Conservation (phyloP, 202 grass and related monocot genomes). For the Brachypodium distachyon region DNA sequence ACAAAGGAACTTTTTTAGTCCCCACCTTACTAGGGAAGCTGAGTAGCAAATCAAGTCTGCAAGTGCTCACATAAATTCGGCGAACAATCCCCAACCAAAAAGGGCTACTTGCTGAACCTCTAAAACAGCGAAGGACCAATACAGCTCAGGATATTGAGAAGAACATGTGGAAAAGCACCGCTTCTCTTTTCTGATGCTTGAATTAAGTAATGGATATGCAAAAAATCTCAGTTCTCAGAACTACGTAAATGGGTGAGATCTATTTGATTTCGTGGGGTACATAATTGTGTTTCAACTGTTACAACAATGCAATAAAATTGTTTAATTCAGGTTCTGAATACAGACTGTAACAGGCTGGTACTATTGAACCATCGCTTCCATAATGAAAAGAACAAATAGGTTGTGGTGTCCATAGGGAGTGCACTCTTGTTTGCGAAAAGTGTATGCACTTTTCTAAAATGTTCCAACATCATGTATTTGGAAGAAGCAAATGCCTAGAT, state of each 20-base stretch:
- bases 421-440: background rate
- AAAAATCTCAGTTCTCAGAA: background rate
- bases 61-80: background rate
- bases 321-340: background rate
- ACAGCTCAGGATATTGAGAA: background rate
- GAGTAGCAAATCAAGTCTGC: background rate
- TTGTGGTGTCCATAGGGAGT: too few relatives aligned
- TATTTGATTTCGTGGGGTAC: background rate
- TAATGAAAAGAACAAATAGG: background rate
- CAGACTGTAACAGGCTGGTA: background rate
- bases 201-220: constrained; percentile 1
- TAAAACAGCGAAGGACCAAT: background rate
- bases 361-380: background rate
- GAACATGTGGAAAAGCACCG: background rate
- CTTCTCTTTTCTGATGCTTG: background rate
- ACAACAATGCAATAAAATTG: background rate
- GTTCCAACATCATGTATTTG: background rate
- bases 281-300: background rate
- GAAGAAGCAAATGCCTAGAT: background rate
- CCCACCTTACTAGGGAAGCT: background rate
- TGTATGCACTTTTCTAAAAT: background rate
- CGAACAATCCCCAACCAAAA: background rate
- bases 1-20: background rate
- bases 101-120: background rate
- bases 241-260: background rate